A percentile compares a stretch with the other conserved stretches of the same genome.
Evolutionary conservation across 495 filamentous ascomycete genomes (phyloP).

Genomic region (Penicillium verhagenii): DNA sequence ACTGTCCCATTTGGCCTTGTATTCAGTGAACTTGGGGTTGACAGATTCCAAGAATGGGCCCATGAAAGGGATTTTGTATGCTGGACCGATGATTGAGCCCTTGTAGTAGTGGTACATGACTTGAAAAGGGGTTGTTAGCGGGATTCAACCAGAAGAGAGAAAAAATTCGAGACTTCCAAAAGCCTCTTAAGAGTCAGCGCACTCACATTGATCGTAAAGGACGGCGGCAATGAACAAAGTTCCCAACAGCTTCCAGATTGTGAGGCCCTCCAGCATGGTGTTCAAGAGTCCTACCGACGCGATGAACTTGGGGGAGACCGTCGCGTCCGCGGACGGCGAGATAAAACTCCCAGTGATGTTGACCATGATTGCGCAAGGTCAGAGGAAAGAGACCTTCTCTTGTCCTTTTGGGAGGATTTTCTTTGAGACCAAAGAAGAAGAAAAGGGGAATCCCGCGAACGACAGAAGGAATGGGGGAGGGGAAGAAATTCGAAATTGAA

Average conservation of each 20-base stretch:
- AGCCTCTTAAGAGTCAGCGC: slow-evolving; percentile 1
- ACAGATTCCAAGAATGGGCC: slow-evolving; percentile 92
- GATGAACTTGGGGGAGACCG: slow-evolving; percentile 48
- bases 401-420: neutral
- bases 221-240: slow-evolving; percentile 69
- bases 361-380: slow-evolving; percentile 46
- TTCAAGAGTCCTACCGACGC: slow-evolving; percentile 41
- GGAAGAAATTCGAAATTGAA: slow-evolving; percentile 19
- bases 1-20: slow-evolving; percentile 88
- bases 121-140: slow-evolving; percentile 34
- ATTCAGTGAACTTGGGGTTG: slow-evolving; percentile 87
- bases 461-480: neutral
- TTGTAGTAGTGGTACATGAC: slow-evolving; percentile 86
- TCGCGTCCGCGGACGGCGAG: slow-evolving; percentile 72
- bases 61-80: slow-evolving; percentile 89
- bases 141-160: neutral
- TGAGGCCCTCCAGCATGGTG: slow-evolving; percentile 54
- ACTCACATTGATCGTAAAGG: slow-evolving; percentile 82
- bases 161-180: neutral
- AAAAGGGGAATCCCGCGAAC: slow-evolving; percentile 4
- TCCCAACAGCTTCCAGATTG: slow-evolving; percentile 60
- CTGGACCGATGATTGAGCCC: slow-evolving; percentile 77
- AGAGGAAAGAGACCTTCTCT: slow-evolving; percentile 8
- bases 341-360: slow-evolving; percentile 67
- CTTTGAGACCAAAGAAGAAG: neutral